These are phyloP conservation scores for Camellia granthamiana DNA, from an alignment of 148 eudicot genomes.

Conservation along the genomic window DNA sequence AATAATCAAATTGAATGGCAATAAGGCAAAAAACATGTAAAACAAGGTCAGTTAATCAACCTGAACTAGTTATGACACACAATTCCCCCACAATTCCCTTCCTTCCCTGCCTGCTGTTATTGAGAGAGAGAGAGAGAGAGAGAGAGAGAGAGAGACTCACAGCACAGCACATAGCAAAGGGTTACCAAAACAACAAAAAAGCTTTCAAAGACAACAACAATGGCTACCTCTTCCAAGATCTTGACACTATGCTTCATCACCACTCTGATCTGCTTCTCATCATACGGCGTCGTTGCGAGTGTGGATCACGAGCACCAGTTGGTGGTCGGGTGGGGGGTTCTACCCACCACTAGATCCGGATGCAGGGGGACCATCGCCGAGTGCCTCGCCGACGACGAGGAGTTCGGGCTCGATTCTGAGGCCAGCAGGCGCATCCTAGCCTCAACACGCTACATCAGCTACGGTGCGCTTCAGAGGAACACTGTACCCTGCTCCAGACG, in stretches of 20 bases:
- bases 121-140: too few relatives aligned
- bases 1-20: too few relatives aligned
- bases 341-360: slow-evolving; percentile 26
- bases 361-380: slow-evolving; percentile 42
- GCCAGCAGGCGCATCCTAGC: slow-evolving; percentile 54
- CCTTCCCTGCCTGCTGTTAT: too few relatives aligned
- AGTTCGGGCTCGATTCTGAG: slow-evolving; percentile 48
- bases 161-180: too few relatives aligned
- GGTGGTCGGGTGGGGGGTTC: background rate
- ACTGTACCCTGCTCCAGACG: slow-evolving; percentile 44
- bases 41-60: too few relatives aligned
- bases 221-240: background rate
- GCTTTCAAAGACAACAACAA: background rate
- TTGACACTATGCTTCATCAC: background rate
- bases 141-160: too few relatives aligned
- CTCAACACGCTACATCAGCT: slow-evolving; percentile 39
- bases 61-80: too few relatives aligned
- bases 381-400: slow-evolving; percentile 37
- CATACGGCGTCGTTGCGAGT: slow-evolving; percentile 4
- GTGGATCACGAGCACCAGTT: background rate
- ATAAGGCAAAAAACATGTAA: too few relatives aligned
- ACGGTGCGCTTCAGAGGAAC: slow-evolving; percentile 39
- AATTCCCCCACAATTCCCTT: too few relatives aligned
- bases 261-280: background rate
- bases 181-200: too few relatives aligned